Percentiles rank a stretch among this genome's conserved stretches.
Evolutionary conservation across 169 alveolate species (phyloP).

Genomic region (Eimeria tenella): DNA sequence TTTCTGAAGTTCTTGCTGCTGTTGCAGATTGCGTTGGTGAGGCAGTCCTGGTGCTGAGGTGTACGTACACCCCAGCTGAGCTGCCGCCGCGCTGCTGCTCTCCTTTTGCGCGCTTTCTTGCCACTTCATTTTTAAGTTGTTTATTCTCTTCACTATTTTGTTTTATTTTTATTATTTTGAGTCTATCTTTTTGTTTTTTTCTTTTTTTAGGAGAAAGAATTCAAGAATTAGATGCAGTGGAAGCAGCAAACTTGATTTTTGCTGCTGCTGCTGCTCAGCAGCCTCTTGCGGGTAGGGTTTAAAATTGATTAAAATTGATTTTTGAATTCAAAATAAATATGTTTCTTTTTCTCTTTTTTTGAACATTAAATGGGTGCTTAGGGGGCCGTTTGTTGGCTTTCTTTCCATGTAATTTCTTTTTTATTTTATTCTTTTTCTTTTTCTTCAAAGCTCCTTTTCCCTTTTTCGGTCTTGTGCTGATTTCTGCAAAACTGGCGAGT

Average conservation of each 20-base stretch:
- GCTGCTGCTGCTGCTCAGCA: background rate
- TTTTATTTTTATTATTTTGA: background rate
- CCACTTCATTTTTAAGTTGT: background rate
- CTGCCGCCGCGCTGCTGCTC: too few species aligned
- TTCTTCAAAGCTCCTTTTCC: background rate
- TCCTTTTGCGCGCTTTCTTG: background rate
- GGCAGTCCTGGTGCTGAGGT: background rate
- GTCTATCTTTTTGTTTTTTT: background rate
- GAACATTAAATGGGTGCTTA: background rate
- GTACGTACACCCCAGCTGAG: background rate
- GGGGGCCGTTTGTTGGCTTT: background rate
- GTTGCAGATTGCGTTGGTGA: conserved; percentile 13
- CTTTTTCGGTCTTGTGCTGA: background rate
- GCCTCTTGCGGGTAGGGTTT: background rate
- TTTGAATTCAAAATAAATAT: too few species aligned
- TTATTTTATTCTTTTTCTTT: too few species aligned
- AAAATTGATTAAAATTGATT: background rate
- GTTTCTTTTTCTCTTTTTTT: background rate
- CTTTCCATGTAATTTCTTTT: too few species aligned
- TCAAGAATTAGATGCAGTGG: background rate
- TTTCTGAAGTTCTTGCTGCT: background rate
- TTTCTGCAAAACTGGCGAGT: too few species aligned
- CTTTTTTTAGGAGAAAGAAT: background rate
- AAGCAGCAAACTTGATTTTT: background rate
- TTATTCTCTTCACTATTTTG: background rate